Conservation (phyloP, 352 stramenopile species). For the Pythium utonaiense region DNA sequence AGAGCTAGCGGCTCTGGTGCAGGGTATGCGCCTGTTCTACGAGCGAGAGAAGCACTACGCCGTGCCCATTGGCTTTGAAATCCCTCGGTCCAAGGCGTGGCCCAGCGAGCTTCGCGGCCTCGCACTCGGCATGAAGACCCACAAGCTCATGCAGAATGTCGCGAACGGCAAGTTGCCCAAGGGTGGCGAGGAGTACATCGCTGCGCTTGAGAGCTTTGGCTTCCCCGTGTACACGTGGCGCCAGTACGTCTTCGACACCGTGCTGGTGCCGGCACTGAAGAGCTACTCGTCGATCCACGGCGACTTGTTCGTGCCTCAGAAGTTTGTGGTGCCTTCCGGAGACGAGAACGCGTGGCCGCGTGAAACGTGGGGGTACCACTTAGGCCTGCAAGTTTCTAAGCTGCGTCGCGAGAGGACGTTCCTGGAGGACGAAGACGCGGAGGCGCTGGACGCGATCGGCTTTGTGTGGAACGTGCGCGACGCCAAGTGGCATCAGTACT, state of each 20-base stretch:
- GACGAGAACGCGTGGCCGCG: slow-evolving; percentile 68
- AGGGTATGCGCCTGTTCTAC: slow-evolving; percentile 51
- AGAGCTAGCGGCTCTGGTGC: slow-evolving; percentile 39
- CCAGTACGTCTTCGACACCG: slow-evolving; percentile 60
- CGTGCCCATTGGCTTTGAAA: slow-evolving; percentile 39
- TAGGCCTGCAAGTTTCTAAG: slow-evolving; percentile 88
- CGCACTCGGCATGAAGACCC: slow-evolving; percentile 51
- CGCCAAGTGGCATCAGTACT: slow-evolving; percentile 68
- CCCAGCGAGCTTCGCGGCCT: slow-evolving; percentile 45
- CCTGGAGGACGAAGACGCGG: slow-evolving; percentile 54
- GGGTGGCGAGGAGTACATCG: slow-evolving; percentile 32
- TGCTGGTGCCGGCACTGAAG: slow-evolving; percentile 69
- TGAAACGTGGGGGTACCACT: slow-evolving; percentile 71
- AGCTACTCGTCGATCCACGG: slow-evolving; percentile 78
- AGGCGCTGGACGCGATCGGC: slow-evolving; percentile 83
- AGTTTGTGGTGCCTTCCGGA: slow-evolving; percentile 80
- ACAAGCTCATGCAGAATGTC: slow-evolving; percentile 48
- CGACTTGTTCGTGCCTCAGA: slow-evolving; percentile 90
- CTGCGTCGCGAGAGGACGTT: slow-evolving; percentile 64
- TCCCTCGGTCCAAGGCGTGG: slow-evolving; percentile 42
- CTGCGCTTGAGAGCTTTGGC: slow-evolving; percentile 36
- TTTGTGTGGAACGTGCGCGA: slow-evolving; percentile 90
- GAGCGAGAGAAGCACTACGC: slow-evolving; percentile 60
- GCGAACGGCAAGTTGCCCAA: slow-evolving; percentile 22
- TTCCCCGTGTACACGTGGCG: slow-evolving; percentile 59